Conservation (phyloP, 2,329 filamentous ascomycete genomes). For the Xylaria sp. region DNA sequence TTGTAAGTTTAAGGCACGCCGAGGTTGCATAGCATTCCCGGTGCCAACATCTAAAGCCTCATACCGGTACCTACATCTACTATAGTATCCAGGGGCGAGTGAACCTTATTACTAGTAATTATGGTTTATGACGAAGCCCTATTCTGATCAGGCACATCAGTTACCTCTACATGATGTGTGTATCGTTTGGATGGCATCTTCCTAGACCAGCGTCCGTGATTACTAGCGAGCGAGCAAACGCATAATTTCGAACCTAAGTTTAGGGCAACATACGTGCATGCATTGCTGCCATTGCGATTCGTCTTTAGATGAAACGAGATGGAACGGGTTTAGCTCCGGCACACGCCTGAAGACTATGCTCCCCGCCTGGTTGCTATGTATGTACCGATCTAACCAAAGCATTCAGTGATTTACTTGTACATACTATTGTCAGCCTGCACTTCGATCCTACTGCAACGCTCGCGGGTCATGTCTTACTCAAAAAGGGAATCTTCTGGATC, state of each 20-base stretch:
- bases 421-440: constrained; percentile 23
- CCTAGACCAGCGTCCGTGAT: background rate
- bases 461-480: constrained; percentile 16
- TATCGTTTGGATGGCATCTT: constrained; percentile 5
- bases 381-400: background rate
- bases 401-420: too few species aligned
- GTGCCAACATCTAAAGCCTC: background rate
- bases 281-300: background rate
- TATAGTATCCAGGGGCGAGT: background rate
- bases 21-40: background rate
- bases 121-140: background rate
- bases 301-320: constrained; percentile 19
- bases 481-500: constrained; percentile 38
- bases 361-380: too few species aligned
- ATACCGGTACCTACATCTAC: background rate
- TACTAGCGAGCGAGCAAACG: constrained; percentile 3
- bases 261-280: constrained; percentile 12
- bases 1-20: constrained; percentile 6
- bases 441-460: constrained; percentile 32
- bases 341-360: background rate
- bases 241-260: constrained; percentile 20
- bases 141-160: background rate
- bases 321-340: background rate
- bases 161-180: background rate
- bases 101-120: background rate